Conservation (phyloP, 2,329 filamentous ascomycete species). For the Cladosporium sp. region DNA sequence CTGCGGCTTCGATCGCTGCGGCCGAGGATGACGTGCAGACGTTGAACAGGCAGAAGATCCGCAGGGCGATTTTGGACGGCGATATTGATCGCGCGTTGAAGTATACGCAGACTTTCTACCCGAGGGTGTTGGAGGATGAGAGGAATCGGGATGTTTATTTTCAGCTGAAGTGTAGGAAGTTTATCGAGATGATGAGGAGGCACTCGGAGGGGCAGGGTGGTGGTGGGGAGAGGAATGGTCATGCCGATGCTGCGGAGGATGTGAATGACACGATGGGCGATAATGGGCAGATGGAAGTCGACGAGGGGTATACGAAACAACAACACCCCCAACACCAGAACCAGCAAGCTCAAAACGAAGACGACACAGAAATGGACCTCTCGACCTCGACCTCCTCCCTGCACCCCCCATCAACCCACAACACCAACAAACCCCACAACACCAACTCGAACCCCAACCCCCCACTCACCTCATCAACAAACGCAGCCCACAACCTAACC, state of each 20-base stretch:
- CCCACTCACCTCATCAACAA: no score
- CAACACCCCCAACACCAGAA: conserved; percentile 15
- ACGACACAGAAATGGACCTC: conserved; percentile 30
- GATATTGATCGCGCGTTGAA: conserved; percentile 90
- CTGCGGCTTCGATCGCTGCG: conserved; percentile 41
- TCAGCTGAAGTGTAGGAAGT: conserved; percentile 81
- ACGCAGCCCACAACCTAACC: conserved; percentile 52
- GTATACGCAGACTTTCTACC: conserved; percentile 73
- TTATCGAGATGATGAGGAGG: conserved; percentile 87
- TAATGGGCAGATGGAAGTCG: no score
- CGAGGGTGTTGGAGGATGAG: conserved; percentile 65
- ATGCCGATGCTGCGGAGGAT: no score
- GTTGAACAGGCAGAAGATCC: conserved; percentile 76
- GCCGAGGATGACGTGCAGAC: conserved; percentile 70
- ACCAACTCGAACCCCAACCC: no score
- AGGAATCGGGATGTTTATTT: conserved; percentile 80
- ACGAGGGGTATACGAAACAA: no score
- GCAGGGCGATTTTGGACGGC: conserved; percentile 80
- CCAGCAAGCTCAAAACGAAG: conserved; percentile 16
- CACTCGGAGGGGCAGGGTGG: conserved; percentile 65
- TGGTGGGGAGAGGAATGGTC: no score
- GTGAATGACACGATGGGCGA: no score
- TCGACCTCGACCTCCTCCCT: conserved; percentile 31
- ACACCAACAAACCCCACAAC: no score
- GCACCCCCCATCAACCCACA: no score